Evolutionary conservation across 352 stramenopile genomes (phyloP).

Genomic region (Globisporangium nunn): DNA sequence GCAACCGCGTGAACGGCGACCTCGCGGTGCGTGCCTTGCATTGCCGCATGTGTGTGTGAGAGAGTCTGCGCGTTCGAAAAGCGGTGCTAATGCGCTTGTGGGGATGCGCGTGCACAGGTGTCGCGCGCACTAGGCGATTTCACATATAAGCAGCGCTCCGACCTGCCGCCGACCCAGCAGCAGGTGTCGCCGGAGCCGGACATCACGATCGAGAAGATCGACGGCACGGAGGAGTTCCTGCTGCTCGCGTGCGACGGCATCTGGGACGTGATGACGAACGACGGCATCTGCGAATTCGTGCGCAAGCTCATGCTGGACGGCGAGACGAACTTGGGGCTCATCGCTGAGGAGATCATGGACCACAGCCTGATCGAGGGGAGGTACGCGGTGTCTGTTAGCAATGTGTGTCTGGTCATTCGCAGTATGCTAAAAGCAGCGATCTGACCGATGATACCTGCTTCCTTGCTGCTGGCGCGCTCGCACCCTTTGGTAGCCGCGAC

Average conservation of each 20-base stretch:
- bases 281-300: conserved; percentile 85
- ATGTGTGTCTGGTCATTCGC: not conserved
- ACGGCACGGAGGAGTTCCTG: conserved; percentile 86
- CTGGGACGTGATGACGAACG: conserved; percentile 92
- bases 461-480: not conserved
- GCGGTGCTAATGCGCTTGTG: not conserved
- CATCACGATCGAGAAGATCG: conserved; percentile 69
- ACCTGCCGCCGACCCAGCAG: conserved; percentile 59
- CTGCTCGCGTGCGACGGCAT: conserved; percentile 91
- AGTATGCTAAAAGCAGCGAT: not conserved
- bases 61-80: too few species aligned
- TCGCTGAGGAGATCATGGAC: conserved; percentile 79
- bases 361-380: conserved; percentile 64
- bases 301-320: conserved; percentile 64
- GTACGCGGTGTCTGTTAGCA: conserved; percentile 15
- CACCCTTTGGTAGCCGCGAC: conserved; percentile 37
- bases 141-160: conserved; percentile 63
- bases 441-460: not conserved
- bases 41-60: not conserved
- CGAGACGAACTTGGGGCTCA: conserved; percentile 59
- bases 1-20: conserved; percentile 79
- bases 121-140: conserved; percentile 76
- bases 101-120: conserved; percentile 28
- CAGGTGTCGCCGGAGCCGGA: conserved; percentile 85
- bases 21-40: conserved; percentile 34